Conservation (phyloP, 2,329 filamentous ascomycete species). For the Pseudocercospora eumusae region DNA sequence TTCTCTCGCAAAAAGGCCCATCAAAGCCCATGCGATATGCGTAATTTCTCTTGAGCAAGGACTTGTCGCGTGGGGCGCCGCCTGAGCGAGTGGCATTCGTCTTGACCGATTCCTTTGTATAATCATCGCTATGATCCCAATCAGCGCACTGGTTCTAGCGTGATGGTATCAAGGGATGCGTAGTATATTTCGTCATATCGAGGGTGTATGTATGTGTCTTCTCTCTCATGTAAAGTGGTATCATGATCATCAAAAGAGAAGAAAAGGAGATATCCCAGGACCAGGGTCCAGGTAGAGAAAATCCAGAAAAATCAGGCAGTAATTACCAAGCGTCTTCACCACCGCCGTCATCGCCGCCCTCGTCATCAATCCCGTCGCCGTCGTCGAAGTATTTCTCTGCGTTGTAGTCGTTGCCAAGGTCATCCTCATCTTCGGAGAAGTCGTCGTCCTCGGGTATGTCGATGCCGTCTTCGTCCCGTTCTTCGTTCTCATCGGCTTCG, state of each 20-base stretch:
- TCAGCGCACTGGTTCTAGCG: neutral
- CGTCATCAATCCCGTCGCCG: constrained; percentile 49
- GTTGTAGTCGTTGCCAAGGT: constrained; percentile 58
- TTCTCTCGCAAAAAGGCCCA: constrained; percentile 9
- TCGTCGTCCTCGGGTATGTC: constrained; percentile 40
- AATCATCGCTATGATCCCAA: neutral
- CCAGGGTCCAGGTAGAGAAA: constrained; percentile 6
- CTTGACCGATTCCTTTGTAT: neutral
- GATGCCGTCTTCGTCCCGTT: constrained; percentile 45
- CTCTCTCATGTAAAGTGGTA: constrained; percentile 10
- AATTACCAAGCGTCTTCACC: constrained; percentile 32
- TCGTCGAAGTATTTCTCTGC: constrained; percentile 52
- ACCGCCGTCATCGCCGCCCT: constrained; percentile 29
- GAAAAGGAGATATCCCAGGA: constrained; percentile 8
- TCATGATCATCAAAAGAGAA: constrained; percentile 14
- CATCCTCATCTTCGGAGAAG: constrained; percentile 61
- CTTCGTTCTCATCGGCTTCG: constrained; percentile 68
- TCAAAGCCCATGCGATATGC: neutral
- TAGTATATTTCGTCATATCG: neutral
- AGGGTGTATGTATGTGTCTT: neutral
- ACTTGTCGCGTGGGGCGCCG: no score
- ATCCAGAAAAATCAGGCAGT: constrained; percentile 7
- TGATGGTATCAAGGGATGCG: neutral
- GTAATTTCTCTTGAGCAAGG: neutral
- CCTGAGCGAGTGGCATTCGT: neutral